These are phyloP conservation scores for Lolium multiflorum DNA, from an alignment of 176 grass and related monocot genomes.

Conservation along the genomic window DNA sequence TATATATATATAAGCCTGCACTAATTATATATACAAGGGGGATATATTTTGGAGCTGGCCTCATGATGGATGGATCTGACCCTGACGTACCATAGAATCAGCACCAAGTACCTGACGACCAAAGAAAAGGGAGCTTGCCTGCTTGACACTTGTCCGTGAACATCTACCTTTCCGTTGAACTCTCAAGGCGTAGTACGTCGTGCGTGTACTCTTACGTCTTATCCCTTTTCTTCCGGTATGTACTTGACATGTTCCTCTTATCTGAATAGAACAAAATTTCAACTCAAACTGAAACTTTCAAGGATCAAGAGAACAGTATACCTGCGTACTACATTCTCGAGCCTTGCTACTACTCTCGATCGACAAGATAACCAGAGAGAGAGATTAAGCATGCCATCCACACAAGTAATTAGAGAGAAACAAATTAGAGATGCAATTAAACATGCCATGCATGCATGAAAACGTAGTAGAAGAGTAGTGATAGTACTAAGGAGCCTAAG, in stretches of 20 bases:
- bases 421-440: neutral
- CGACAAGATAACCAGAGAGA: neutral
- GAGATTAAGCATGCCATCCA: neutral
- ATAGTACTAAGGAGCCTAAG: slow-evolving; percentile 34
- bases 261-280: neutral
- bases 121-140: neutral
- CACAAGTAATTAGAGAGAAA: neutral
- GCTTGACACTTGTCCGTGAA: slow-evolving; percentile 44
- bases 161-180: slow-evolving; percentile 38
- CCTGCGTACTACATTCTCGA: slow-evolving; percentile 17
- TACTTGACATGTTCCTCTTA: slow-evolving; percentile 18
- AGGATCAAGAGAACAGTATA: neutral
- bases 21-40: no score
- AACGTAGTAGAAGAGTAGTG: neutral
- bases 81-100: slow-evolving; percentile 30
- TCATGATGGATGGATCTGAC: neutral
- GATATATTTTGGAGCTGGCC: no score
- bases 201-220: neutral
- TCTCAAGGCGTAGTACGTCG: slow-evolving; percentile 19
- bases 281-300: neutral
- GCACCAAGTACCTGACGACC: slow-evolving; percentile 34
- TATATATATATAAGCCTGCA: no score
- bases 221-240: neutral
- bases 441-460: slow-evolving; percentile 20
- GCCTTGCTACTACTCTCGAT: neutral